Base-by-base conservation (phyloP, 2,329 filamentous ascomycete species). In the Cytospora schulzeri region DNA sequence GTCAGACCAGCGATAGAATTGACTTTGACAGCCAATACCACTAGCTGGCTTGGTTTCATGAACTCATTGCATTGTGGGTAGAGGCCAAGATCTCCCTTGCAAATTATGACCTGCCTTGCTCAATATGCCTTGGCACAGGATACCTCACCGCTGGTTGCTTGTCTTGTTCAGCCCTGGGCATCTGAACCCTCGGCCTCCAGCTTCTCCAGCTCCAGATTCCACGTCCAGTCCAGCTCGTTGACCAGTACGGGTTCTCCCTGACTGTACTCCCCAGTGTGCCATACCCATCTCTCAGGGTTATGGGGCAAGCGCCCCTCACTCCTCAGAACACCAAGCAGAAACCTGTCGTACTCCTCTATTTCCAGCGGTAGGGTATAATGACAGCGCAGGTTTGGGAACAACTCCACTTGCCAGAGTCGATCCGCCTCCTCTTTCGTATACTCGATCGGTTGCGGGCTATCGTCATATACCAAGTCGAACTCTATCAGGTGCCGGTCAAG, bases 1-100 rank as follows among this genome's bases (percentile, higher is more conserved):
- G 38, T 62, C 29, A 55, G 55, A 56, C 35, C 51, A 63, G 60
- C 60, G 64, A 45, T 24, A 45, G 35, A 59, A 28, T 51, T 8
- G 8, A 28, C 24, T 28, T 33, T 35, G 52, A 45, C 28, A 56
- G 59, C 38, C 51, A 50, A 50, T 14, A 56, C 26, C 19, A 50
- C 24, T 56, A 50, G 59, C 28, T 62, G 52, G 59, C 17, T 26
- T 12, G 24, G 15, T 24, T 5, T 24, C 12, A 14, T 48, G n/a
- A 24, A 24, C 6, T n/a, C 2, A 8, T 41, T 4, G n/a, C 28
- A 2, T 19, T 15, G 14, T 14, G 22, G 31, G 17, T 35, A 24
- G 5, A 5, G 17, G 17, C 29, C 22, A 11, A 8, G 53, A 17
- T 8, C n/a, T 19, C 31, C 9, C 12, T 31, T 28, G 17, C 24